Evolutionary conservation across 495 filamentous ascomycete species (phyloP), one percentile per base, ranked within the genome.

Genomic region (Lasiosphaeris hirsuta): DNA sequence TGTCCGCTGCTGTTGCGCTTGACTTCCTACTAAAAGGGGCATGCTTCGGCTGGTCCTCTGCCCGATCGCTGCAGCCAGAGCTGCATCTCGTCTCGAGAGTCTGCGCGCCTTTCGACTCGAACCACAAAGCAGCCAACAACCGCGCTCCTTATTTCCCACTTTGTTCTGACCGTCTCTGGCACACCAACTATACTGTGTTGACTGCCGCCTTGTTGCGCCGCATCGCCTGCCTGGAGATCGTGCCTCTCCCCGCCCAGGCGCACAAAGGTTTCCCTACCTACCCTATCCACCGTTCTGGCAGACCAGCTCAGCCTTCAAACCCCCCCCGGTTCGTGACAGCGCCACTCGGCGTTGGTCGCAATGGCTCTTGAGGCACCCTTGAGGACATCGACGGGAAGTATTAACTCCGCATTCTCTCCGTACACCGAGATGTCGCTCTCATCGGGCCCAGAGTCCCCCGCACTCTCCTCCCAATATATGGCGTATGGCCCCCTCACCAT

Each of bases 291-390:
- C 45, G 40, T 44, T 33, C 39, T 40, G 49, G 35, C 48, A 18
- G 8, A 43, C 49, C 13, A 39, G 40, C 33, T 34, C 43, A 52
- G 56, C 43, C 17, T 42, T 36, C 46, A 33, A 15, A 46, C 44
- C 44, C 48, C 13, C 36, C 14, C 55, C 18, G 37, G 18, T 46
- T 51, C 23, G 43, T 54, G 51, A 47, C 39, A 42, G 50, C 50
- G 54, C 51, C 33, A 42, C 45, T 54, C 43, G 47, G 49, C 18
- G 50, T 35, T 19, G 52, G 49, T 45, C 60, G 63, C 58, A 66
- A 85, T 85, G 82, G 82, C 82, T 67, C 77, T 85, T 70, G 79
- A 85, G 70, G 80, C 75, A 60, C 82, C 81, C 45, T 64, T 85
- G 57, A 68, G 80, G 50, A 75, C 78, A 55, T 81, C 79, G 59